Conservation (phyloP, 495 filamentous ascomycete species). For the Podospora comata region DNA sequence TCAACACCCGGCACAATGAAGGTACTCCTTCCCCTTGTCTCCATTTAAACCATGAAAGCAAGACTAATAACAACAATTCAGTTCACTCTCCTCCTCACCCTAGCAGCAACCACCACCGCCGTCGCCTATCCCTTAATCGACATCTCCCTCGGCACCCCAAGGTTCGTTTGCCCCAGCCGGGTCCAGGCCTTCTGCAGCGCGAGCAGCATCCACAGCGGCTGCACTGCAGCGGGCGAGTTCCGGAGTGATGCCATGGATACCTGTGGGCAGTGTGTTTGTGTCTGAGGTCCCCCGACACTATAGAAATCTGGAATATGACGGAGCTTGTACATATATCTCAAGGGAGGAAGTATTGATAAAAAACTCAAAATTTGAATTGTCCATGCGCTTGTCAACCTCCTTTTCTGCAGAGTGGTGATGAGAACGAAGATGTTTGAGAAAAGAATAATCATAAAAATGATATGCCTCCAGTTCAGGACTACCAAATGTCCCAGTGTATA, state of each 20-base stretch:
- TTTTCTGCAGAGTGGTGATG: too few relatives aligned
- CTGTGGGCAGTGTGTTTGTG: background rate
- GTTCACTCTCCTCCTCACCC: background rate
- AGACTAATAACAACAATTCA: background rate
- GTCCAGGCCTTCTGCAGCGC: background rate
- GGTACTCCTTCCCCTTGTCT: too few relatives aligned
- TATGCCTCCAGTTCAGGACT: too few relatives aligned
- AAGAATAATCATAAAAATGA: too few relatives aligned
- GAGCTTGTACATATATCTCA: too few relatives aligned
- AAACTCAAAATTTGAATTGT: too few relatives aligned
- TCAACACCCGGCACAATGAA: too few relatives aligned
- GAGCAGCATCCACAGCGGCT: background rate
- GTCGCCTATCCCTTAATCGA: background rate
- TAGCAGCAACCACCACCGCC: background rate
- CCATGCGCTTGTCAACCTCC: too few relatives aligned
- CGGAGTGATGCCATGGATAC: background rate
- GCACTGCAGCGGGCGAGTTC: background rate
- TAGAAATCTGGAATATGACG: too few relatives aligned
- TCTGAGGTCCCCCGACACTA: background rate
- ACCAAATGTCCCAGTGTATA: too few relatives aligned
- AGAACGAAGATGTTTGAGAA: too few relatives aligned
- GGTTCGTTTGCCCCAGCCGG: background rate
- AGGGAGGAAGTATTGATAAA: too few relatives aligned
- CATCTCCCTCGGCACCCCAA: background rate
- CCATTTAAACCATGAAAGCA: background rate